phyloP scores from a whole-genome alignment of 108 stramenopile species.

The Pelagomonas calceolata region DNA sequence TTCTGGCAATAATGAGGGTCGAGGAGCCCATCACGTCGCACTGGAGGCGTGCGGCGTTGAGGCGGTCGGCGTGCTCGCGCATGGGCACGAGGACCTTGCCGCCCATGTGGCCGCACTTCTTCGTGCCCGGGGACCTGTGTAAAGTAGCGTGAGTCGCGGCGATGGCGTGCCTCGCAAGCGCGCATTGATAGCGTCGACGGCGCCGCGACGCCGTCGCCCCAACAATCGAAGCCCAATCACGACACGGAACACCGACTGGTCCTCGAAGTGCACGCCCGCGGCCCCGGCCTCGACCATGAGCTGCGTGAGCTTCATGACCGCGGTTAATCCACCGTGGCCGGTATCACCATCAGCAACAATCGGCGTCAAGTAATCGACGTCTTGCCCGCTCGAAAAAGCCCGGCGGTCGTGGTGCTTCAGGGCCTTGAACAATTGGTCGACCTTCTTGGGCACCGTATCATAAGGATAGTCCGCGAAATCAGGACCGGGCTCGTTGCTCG shows the following conservation, averaged over 20 bases:
- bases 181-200: no score
- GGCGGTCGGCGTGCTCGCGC: slow-evolving; percentile 85
- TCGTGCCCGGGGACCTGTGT: slow-evolving; percentile 90
- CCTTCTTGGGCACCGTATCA: slow-evolving; percentile 79
- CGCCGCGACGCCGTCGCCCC: no score
- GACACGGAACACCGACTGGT: slow-evolving; percentile 39
- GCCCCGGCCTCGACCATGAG: slow-evolving; percentile 88
- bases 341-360: slow-evolving; percentile 92
- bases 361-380: slow-evolving; percentile 78
- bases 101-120: slow-evolving; percentile 94
- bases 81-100: slow-evolving; percentile 84
- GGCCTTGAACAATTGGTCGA: slow-evolving; percentile 84
- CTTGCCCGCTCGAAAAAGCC: slow-evolving; percentile 43
- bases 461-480: slow-evolving; percentile 81
- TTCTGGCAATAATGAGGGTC: slow-evolving; percentile 74
- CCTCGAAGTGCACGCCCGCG: slow-evolving; percentile 59
- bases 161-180: no score
- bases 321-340: slow-evolving; percentile 64
- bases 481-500: slow-evolving; percentile 89
- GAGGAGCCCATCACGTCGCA: slow-evolving; percentile 75
- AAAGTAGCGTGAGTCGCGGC: no score
- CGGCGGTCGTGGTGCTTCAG: slow-evolving; percentile 85
- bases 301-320: slow-evolving; percentile 90
- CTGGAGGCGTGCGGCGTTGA: slow-evolving; percentile 79
- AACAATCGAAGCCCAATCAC: no score